Conservation (phyloP, 495 filamentous ascomycete species). For the Penicillium atrosanguineum region DNA sequence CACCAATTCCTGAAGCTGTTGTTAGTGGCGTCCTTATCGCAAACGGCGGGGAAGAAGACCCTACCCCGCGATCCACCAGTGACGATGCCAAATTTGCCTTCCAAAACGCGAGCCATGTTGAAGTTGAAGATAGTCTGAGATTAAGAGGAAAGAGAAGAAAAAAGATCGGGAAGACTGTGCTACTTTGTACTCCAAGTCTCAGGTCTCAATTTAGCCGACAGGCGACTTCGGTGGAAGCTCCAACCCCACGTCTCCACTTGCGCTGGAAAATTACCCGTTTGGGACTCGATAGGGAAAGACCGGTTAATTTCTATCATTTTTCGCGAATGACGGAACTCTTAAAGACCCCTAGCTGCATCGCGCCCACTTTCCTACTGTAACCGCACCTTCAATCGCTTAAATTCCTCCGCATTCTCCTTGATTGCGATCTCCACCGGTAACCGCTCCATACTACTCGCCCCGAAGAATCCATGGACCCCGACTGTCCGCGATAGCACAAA, state of each 20-base stretch:
- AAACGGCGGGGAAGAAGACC: slow-evolving; percentile 10
- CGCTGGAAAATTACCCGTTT: slow-evolving; percentile 29
- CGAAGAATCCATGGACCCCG: slow-evolving; percentile 69
- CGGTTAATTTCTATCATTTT: slow-evolving; percentile 13
- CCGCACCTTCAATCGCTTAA: slow-evolving; percentile 50
- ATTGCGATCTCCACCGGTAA: slow-evolving; percentile 68
- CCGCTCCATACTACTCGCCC: slow-evolving; percentile 69
- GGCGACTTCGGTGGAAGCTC: slow-evolving; percentile 5
- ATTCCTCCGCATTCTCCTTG: slow-evolving; percentile 55
- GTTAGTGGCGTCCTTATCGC: slow-evolving; percentile 12
- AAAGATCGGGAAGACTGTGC: neutral
- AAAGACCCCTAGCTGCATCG: neutral
- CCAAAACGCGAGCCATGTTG: slow-evolving; percentile 35
- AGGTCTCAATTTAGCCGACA: slow-evolving; percentile 25
- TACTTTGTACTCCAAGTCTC: slow-evolving; percentile 6
- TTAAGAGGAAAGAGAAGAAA: neutral
- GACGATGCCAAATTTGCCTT: slow-evolving; percentile 73
- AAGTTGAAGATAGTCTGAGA: neutral
- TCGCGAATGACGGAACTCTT: too few species aligned
- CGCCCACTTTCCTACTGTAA: slow-evolving; percentile 2
- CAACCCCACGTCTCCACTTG: slow-evolving; percentile 13
- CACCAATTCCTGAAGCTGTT: slow-evolving; percentile 68
- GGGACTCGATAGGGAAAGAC: slow-evolving; percentile 8
- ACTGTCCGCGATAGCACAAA: slow-evolving; percentile 57
- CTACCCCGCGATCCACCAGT: slow-evolving; percentile 75